Percentiles rank a stretch among this genome's conserved stretches.
phyloP scores from a whole-genome alignment of 2,329 filamentous ascomycete species.

The Capronia americana region DNA sequence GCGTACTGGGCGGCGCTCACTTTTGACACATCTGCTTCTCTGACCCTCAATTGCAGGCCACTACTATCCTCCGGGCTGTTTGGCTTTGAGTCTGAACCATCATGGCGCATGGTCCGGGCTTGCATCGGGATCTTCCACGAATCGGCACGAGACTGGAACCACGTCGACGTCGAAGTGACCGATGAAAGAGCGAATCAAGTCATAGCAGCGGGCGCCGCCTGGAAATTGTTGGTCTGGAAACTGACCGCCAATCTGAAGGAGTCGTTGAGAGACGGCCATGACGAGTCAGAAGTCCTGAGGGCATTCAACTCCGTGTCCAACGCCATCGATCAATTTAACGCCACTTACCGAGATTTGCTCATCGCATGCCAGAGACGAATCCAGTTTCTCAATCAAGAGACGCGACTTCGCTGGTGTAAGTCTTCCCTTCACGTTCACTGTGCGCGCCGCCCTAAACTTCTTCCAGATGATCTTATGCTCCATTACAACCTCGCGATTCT shows the following conservation, averaged over 20 bases:
- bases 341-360: slow-evolving; percentile 42
- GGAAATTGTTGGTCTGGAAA: slow-evolving; percentile 44
- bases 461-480: slow-evolving; percentile 40
- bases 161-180: slow-evolving; percentile 39
- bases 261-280: slow-evolving; percentile 44
- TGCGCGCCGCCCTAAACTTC: not conserved
- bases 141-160: slow-evolving; percentile 40
- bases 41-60: slow-evolving; percentile 50
- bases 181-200: slow-evolving; percentile 44
- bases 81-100: slow-evolving; percentile 41
- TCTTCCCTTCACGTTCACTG: not conserved
- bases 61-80: slow-evolving; percentile 49
- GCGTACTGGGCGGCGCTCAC: slow-evolving; percentile 53
- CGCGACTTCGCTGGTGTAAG: slow-evolving; percentile 44
- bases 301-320: slow-evolving; percentile 42
- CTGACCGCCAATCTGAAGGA: slow-evolving; percentile 44
- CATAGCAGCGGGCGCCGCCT: slow-evolving; percentile 42
- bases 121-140: slow-evolving; percentile 43
- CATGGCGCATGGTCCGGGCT: slow-evolving; percentile 42
- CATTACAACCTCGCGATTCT: slow-evolving; percentile 44
- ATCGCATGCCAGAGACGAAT: slow-evolving; percentile 42
- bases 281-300: slow-evolving; percentile 41
- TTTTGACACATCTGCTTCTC: slow-evolving; percentile 52
- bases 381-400: slow-evolving; percentile 43
- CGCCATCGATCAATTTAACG: slow-evolving; percentile 42